Conservation (phyloP, 2,329 filamentous ascomycete species). For the Cladosporium sp. region DNA sequence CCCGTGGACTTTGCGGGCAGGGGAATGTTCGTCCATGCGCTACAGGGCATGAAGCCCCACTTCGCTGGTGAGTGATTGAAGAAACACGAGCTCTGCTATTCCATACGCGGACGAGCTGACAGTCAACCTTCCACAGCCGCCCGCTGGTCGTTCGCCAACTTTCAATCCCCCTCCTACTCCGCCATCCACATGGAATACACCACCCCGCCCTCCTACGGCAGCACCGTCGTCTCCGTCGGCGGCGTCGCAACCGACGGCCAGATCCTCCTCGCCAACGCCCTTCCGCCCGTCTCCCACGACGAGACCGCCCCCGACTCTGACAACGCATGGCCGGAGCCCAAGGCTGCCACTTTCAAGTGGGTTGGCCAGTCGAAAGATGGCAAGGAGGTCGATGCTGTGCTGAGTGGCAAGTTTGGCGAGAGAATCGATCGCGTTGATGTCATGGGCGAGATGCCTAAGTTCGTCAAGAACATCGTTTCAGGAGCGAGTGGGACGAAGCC, state of each 20-base stretch:
- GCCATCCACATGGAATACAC: constrained; percentile 94
- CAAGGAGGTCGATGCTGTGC: constrained; percentile 60
- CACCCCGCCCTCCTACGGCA: constrained; percentile 87
- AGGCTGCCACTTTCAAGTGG: constrained; percentile 69
- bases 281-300: constrained; percentile 55
- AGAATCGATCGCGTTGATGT: constrained; percentile 82
- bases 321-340: constrained; percentile 86
- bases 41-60: constrained; percentile 99
- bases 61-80: constrained; percentile 61
- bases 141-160: constrained; percentile 88
- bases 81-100: constrained; percentile 1
- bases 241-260: constrained; percentile 75
- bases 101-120: background rate
- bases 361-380: constrained; percentile 69
- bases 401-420: constrained; percentile 63
- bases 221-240: constrained; percentile 75
- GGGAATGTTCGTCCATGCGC: constrained; percentile 72
- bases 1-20: constrained; percentile 75
- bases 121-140: constrained; percentile 47
- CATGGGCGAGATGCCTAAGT: constrained; percentile 91
- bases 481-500: constrained; percentile 86
- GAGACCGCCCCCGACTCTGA: constrained; percentile 70
- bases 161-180: constrained; percentile 80
- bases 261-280: constrained; percentile 65
- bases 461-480: constrained; percentile 90